A percentile compares a stretch with the other conserved stretches of the same genome.
These are phyloP conservation scores for Leccinum longicurvipes DNA, from an alignment of 768 basidiomycete genomes.

Conservation along the genomic window DNA sequence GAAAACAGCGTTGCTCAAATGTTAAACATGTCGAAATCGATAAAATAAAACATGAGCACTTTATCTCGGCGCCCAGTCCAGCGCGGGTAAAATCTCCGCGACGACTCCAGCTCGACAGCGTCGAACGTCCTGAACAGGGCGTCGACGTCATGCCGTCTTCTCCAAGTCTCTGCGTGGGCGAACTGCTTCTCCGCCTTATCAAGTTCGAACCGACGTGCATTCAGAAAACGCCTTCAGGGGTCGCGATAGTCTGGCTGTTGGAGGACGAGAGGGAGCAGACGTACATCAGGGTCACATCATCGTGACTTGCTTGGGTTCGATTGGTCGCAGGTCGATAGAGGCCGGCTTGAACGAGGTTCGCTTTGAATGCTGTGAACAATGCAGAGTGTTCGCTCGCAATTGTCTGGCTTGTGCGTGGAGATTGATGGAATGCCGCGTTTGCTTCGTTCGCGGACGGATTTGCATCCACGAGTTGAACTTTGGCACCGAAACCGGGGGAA, in stretches of 20 bases:
- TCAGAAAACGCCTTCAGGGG: slow-evolving; percentile 65
- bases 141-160: slow-evolving; percentile 56
- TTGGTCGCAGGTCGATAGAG: slow-evolving; percentile 46
- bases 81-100: slow-evolving; percentile 68
- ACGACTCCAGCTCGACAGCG: slow-evolving; percentile 53
- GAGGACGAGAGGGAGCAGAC: slow-evolving; percentile 18
- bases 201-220: slow-evolving; percentile 70
- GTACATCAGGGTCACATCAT: slow-evolving; percentile 67
- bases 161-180: slow-evolving; percentile 63
- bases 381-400: not conserved
- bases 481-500: not conserved
- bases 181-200: slow-evolving; percentile 69
- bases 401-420: not conserved
- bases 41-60: slow-evolving; percentile 32
- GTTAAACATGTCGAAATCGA: not conserved
- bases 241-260: too few relatives aligned
- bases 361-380: slow-evolving; percentile 49
- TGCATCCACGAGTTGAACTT: not conserved
- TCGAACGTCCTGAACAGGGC: slow-evolving; percentile 61
- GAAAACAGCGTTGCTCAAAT: not conserved
- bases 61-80: slow-evolving; percentile 82
- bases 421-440: not conserved
- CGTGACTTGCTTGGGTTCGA: slow-evolving; percentile 44
- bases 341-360: slow-evolving; percentile 43
- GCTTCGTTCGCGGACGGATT: not conserved